Conservation (phyloP, 495 filamentous ascomycete species). For the Entonaema liquescens region DNA sequence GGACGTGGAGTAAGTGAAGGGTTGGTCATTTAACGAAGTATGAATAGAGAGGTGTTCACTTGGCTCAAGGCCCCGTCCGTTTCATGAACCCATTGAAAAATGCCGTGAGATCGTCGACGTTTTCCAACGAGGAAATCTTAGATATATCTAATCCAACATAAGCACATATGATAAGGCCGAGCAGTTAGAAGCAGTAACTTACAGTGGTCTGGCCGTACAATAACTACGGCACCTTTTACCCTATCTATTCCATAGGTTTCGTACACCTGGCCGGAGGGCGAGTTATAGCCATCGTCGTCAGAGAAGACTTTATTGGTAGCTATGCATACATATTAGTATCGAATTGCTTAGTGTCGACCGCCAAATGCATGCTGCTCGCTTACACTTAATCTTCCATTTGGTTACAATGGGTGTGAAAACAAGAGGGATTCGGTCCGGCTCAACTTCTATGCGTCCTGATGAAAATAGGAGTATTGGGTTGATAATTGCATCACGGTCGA, state of each 20-base stretch:
- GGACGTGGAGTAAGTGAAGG: too few species aligned
- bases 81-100: constrained; percentile 44
- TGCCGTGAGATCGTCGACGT: constrained; percentile 14
- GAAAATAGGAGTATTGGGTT: constrained; percentile 66
- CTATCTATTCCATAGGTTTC: constrained; percentile 66
- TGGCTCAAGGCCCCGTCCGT: background rate
- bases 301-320: constrained; percentile 71
- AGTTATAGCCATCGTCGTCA: constrained; percentile 73
- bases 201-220: constrained; percentile 77
- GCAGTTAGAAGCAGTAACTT: constrained; percentile 39
- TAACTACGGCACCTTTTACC: constrained; percentile 61
- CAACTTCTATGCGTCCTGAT: constrained; percentile 61
- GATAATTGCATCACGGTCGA: constrained; percentile 66
- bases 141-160: constrained; percentile 42
- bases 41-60: background rate
- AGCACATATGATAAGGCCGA: constrained; percentile 18
- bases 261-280: constrained; percentile 71
- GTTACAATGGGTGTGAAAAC: constrained; percentile 68
- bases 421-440: constrained; percentile 66
- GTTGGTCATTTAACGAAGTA: background rate
- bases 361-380: background rate
- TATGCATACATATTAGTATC: constrained; percentile 31
- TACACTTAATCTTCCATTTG: constrained; percentile 67
- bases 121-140: constrained; percentile 32
- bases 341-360: too few species aligned